Conservation (phyloP, 2,329 filamentous ascomycete genomes). For the Kalmusia sp. region DNA sequence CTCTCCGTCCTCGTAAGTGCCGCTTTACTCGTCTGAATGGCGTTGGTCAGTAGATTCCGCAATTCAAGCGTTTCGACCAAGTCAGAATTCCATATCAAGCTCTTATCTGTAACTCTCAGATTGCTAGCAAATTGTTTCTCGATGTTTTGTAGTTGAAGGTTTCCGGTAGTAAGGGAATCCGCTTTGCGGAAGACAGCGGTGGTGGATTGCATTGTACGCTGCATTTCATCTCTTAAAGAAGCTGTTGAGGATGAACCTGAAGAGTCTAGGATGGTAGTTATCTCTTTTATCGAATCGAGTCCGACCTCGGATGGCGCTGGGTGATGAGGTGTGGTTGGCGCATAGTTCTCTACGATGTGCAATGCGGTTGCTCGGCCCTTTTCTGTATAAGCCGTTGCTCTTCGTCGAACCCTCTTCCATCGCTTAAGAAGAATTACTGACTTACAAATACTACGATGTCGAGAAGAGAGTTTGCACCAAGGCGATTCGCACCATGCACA, state of each 20-base stretch:
- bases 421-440: constrained; percentile 39
- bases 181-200: constrained; percentile 56
- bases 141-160: constrained; percentile 40
- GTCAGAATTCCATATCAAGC: constrained; percentile 59
- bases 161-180: constrained; percentile 44
- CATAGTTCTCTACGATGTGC: constrained; percentile 50
- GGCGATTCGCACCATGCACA: constrained; percentile 57
- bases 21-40: constrained; percentile 54
- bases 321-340: constrained; percentile 45
- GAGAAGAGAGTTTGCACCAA: constrained; percentile 58
- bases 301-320: constrained; percentile 44
- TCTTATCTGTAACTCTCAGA: constrained; percentile 50
- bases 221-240: constrained; percentile 51
- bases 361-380: constrained; percentile 54
- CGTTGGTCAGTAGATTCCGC: constrained; percentile 56
- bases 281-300: constrained; percentile 40
- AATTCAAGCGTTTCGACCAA: constrained; percentile 57
- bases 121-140: constrained; percentile 45
- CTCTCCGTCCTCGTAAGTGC: constrained; percentile 54
- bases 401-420: too few relatives aligned
- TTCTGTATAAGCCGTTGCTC: neutral
- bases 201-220: constrained; percentile 56
- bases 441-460: constrained; percentile 58
- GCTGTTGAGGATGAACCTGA: constrained; percentile 48
- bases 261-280: constrained; percentile 46